Conservation (phyloP, 345 rosid species). For the Carallia brachiata region DNA sequence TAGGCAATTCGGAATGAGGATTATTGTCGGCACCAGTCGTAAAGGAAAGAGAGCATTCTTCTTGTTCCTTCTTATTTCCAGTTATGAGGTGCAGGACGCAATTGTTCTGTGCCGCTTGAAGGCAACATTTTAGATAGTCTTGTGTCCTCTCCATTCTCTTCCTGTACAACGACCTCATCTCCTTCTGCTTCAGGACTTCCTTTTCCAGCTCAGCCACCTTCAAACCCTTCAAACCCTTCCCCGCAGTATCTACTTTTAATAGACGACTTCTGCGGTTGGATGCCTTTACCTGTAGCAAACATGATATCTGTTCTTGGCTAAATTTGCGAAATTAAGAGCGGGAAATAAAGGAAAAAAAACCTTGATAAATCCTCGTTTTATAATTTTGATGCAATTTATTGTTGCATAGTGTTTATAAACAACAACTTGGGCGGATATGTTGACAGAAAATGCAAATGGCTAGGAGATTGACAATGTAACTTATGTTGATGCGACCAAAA, state of each 20-base stretch:
- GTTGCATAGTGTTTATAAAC: neutral
- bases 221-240: neutral
- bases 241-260: slow-evolving; percentile 13
- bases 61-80: slow-evolving; percentile 23
- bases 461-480: no score
- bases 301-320: neutral
- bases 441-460: neutral
- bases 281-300: neutral
- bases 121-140: slow-evolving; percentile 51
- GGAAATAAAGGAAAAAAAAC: no score
- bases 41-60: slow-evolving; percentile 15
- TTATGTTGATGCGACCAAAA: no score
- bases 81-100: slow-evolving; percentile 48
- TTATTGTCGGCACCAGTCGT: neutral
- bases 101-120: slow-evolving; percentile 55
- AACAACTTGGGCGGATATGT: neutral
- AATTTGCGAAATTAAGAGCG: no score
- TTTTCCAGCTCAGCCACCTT: slow-evolving; percentile 42
- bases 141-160: slow-evolving; percentile 54
- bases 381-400: no score
- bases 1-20: slow-evolving; percentile 7
- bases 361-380: no score
- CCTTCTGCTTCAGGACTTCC: slow-evolving; percentile 46
- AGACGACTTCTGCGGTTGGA: neutral
- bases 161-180: slow-evolving; percentile 33